Percentiles rank a stretch among this genome's conserved stretches.
Conservation (phyloP, 2,329 filamentous ascomycete species). For the Claviceps pazoutovae region DNA sequence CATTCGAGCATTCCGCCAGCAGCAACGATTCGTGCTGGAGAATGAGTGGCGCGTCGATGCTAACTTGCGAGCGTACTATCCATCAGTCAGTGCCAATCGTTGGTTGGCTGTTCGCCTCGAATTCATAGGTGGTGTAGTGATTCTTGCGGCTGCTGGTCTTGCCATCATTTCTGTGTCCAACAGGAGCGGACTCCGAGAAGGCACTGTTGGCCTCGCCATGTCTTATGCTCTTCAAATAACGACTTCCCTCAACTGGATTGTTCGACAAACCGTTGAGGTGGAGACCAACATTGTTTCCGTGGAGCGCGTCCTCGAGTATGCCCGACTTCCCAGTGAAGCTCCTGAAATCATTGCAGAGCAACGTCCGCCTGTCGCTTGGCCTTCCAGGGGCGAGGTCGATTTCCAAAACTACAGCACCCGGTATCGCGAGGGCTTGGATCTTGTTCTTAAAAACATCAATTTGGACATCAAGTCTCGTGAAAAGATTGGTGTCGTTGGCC, state of each 20-base stretch:
- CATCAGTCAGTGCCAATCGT: conserved; percentile 83
- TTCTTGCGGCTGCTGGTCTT: conserved; percentile 72
- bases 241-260: conserved; percentile 96
- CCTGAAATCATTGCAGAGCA: conserved; percentile 84
- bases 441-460: conserved; percentile 86
- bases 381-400: conserved; percentile 70
- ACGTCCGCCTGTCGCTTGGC: conserved; percentile 82
- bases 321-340: conserved; percentile 78
- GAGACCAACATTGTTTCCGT: conserved; percentile 99
- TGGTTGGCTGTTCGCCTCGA: conserved; percentile 93
- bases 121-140: conserved; percentile 89
- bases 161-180: conserved; percentile 66
- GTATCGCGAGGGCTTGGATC: conserved; percentile 77
- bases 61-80: conserved; percentile 88
- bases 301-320: conserved; percentile 93
- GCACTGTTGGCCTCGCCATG: conserved; percentile 84
- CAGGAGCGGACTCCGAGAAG: conserved; percentile 49
- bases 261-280: conserved; percentile 96
- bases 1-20: conserved; percentile 86
- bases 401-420: conserved; percentile 92
- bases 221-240: conserved; percentile 96
- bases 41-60: conserved; percentile 97
- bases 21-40: conserved; percentile 74
- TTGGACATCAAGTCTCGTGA: conserved; percentile 90
- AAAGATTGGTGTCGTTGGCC: conserved; percentile 94